A percentile compares a stretch with the other conserved stretches of the same genome.
Conservation (phyloP, 331 rosid genomes). For the Arachis monticola region DNA sequence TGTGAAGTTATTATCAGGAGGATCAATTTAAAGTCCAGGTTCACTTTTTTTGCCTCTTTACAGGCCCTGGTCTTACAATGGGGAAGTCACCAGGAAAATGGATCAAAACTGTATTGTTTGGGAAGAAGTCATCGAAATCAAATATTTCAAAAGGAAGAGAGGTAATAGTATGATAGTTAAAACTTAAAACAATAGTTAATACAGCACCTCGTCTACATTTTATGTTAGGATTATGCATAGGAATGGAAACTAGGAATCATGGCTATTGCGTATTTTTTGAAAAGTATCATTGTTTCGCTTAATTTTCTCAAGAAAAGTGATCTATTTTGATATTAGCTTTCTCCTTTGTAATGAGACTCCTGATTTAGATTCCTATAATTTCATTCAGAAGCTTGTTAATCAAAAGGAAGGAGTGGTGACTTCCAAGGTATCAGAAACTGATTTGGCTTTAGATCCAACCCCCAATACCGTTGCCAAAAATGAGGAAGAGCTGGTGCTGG, state of each 20-base stretch:
- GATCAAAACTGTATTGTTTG: slow-evolving; percentile 85
- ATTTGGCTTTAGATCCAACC: slow-evolving; percentile 59
- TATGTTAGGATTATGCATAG: background rate
- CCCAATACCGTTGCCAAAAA: slow-evolving; percentile 39
- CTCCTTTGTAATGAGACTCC: slow-evolving; percentile 24
- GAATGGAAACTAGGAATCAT: slow-evolving; percentile 2
- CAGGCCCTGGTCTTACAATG: slow-evolving; percentile 63
- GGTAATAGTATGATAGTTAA: slow-evolving; percentile 47
- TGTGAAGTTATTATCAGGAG: slow-evolving; percentile 7
- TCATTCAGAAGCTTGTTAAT: slow-evolving; percentile 59
- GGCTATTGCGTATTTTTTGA: slow-evolving; percentile 1
- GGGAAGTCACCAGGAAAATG: slow-evolving; percentile 97
- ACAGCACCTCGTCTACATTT: background rate
- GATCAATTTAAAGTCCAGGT: slow-evolving; percentile 32
- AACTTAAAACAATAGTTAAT: background rate
- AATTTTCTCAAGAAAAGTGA: slow-evolving; percentile 7
- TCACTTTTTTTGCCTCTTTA: slow-evolving; percentile 24
- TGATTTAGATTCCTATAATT: slow-evolving; percentile 25
- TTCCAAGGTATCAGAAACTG: slow-evolving; percentile 62
- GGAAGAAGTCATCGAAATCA: slow-evolving; percentile 85
- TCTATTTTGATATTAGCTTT: slow-evolving; percentile 25
- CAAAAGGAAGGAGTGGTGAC: slow-evolving; percentile 61
- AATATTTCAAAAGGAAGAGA: slow-evolving; percentile 75
- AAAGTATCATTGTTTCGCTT: slow-evolving; percentile 5
- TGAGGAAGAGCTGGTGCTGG: slow-evolving; percentile 55